phyloP scores from a whole-genome alignment of 352 stramenopile species.

The Phytophthora megakarya region DNA sequence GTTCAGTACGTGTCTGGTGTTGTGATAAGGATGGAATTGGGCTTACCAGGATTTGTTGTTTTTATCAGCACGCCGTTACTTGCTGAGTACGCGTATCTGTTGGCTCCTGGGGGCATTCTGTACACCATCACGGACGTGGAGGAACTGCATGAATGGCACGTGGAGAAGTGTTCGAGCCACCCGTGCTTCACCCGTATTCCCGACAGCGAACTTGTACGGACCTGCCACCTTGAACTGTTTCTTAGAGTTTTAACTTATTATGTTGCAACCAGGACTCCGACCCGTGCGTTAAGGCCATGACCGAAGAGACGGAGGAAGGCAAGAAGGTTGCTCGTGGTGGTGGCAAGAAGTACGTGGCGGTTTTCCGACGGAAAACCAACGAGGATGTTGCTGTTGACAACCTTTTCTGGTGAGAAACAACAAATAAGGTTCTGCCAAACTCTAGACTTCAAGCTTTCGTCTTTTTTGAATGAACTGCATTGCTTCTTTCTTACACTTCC shows the following conservation, averaged over 20 bases:
- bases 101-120: conserved; percentile 91
- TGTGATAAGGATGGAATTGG: not conserved
- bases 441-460: conserved; percentile 2
- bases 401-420: conserved; percentile 63
- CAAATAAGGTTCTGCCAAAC: conserved; percentile 3
- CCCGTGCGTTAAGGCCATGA: conserved; percentile 95
- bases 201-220: conserved; percentile 80
- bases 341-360: conserved; percentile 89
- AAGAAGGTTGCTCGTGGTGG: conserved; percentile 96
- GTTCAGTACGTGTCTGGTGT: conserved; percentile 65
- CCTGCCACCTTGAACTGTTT: not conserved
- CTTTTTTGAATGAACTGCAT: conserved; percentile 38
- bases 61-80: conserved; percentile 86
- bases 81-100: conserved; percentile 97
- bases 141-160: conserved; percentile 98
- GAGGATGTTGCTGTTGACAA: conserved; percentile 61
- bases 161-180: conserved; percentile 94
- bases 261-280: conserved; percentile 67
- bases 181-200: conserved; percentile 92
- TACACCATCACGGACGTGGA: conserved; percentile 99
- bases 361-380: conserved; percentile 77
- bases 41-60: no score
- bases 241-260: not conserved
- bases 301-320: conserved; percentile 97
- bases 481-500: conserved; percentile 27